Conservation (phyloP, 176 grass and related monocot species). For the Aegilops longissima region DNA sequence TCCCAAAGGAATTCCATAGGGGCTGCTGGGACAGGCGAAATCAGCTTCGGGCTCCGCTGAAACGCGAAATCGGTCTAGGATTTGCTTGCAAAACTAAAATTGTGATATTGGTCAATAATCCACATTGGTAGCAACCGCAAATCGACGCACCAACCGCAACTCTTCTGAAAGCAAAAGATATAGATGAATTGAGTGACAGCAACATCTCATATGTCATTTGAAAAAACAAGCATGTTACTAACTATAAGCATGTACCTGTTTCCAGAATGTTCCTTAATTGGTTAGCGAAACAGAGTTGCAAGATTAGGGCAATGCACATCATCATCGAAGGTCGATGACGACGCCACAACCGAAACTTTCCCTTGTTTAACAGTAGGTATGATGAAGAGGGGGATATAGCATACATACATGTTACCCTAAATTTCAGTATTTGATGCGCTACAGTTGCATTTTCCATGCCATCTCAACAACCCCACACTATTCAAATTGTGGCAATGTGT, state of each 20-base stretch:
- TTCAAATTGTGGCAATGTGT: neutral
- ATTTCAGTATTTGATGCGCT: neutral
- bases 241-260: neutral
- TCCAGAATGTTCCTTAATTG: constrained; percentile 16
- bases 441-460: constrained; percentile 11
- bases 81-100: neutral
- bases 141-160: constrained; percentile 14
- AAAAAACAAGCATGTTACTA: neutral
- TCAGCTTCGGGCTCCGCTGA: neutral
- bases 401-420: constrained; percentile 26
- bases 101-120: neutral
- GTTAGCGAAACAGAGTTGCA: constrained; percentile 4
- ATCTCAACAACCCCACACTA: neutral
- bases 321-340: neutral
- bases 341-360: constrained; percentile 23
- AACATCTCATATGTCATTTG: neutral
- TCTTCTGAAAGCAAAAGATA: neutral
- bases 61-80: neutral
- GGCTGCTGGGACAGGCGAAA: neutral
- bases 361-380: constrained; percentile 27
- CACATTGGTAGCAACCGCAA: constrained; percentile 6
- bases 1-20: neutral
- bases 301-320: neutral
- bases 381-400: neutral
- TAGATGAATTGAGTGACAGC: constrained; percentile 16